phyloP scores from a whole-genome alignment of 2,329 filamentous ascomycete genomes.

The Teratosphaeria zuluensis region DNA sequence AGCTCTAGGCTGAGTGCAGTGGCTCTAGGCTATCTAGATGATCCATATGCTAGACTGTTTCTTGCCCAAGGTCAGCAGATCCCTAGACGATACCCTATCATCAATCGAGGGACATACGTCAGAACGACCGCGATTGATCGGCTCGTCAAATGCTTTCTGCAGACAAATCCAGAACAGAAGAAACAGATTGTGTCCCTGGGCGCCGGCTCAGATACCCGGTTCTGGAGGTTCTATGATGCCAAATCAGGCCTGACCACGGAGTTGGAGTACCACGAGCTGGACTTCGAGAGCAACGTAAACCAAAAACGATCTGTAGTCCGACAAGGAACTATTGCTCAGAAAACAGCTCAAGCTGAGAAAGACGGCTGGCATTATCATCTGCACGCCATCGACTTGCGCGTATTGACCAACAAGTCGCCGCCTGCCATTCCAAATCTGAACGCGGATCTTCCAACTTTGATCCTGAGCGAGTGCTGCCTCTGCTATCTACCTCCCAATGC shows the following conservation, averaged over 20 bases:
- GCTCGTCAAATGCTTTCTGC: slow-evolving; percentile 64
- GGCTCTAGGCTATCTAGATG: slow-evolving; percentile 70
- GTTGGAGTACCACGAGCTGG: slow-evolving; percentile 71
- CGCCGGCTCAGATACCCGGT: slow-evolving; percentile 85
- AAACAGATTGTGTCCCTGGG: slow-evolving; percentile 82
- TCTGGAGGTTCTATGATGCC: slow-evolving; percentile 56
- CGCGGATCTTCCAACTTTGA: slow-evolving; percentile 60
- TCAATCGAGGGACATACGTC: slow-evolving; percentile 94
- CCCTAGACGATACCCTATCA: slow-evolving; percentile 70
- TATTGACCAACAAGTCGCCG: slow-evolving; percentile 33
- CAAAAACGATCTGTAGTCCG: slow-evolving; percentile 19
- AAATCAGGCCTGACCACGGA: not conserved
- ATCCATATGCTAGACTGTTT: slow-evolving; percentile 67
- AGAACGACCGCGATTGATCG: slow-evolving; percentile 74
- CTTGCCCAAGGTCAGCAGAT: slow-evolving; percentile 40
- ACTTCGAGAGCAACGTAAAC: slow-evolving; percentile 62
- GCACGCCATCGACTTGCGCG: slow-evolving; percentile 58
- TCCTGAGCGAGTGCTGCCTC: slow-evolving; percentile 92
- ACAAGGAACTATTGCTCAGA: slow-evolving; percentile 10
- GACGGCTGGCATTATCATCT: slow-evolving; percentile 39
- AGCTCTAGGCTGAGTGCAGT: slow-evolving; percentile 84
- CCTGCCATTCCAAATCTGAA: slow-evolving; percentile 36
- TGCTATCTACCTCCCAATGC: slow-evolving; percentile 67
- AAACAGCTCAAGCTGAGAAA: slow-evolving; percentile 12
- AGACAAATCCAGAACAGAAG: slow-evolving; percentile 6